Percentiles rank a stretch among this genome's conserved stretches.
These are phyloP conservation scores for Hypoxylon rickii DNA, from an alignment of 495 filamentous ascomycete species.

Conservation along the genomic window DNA sequence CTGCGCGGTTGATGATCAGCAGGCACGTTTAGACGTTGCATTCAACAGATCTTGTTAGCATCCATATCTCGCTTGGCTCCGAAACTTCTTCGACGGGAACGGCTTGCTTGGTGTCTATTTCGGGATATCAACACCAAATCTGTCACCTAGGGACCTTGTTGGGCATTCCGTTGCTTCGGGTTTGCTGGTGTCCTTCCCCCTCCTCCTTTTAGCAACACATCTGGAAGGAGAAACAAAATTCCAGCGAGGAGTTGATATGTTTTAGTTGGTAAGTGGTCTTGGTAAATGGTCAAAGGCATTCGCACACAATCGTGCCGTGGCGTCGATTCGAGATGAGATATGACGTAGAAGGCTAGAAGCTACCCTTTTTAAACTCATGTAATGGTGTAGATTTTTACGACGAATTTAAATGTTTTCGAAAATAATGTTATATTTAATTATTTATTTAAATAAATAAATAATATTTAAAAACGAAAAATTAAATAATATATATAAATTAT, in stretches of 20 bases:
- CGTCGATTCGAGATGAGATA: too few species aligned
- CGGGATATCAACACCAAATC: constrained; percentile 22
- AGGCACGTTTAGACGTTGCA: constrained; percentile 36
- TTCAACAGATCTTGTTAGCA: constrained; percentile 30
- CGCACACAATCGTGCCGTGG: too few species aligned
- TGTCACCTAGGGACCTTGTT: constrained; percentile 9
- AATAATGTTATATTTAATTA: too few species aligned
- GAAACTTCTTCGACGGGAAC: constrained; percentile 2
- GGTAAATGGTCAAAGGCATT: too few species aligned
- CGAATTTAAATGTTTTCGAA: too few species aligned
- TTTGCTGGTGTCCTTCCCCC: constrained; percentile 10
- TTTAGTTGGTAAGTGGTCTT: too few species aligned
- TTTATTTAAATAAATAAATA: too few species aligned
- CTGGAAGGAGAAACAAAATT: constrained; percentile 22
- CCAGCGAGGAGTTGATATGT: not conserved
- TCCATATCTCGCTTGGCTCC: constrained; percentile 35
- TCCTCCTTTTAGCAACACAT: not conserved
- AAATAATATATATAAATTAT: too few species aligned
- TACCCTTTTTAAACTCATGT: too few species aligned
- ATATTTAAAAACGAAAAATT: too few species aligned
- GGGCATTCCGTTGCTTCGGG: constrained; percentile 15
- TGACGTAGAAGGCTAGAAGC: too few species aligned
- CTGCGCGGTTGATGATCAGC: constrained; percentile 33
- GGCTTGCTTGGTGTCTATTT: constrained; percentile 23
- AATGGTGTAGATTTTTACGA: too few species aligned